Percentiles rank a stretch among this genome's conserved stretches.
phyloP scores from a whole-genome alignment of 257 asterid species.

The Nicotiana benthamiana region DNA sequence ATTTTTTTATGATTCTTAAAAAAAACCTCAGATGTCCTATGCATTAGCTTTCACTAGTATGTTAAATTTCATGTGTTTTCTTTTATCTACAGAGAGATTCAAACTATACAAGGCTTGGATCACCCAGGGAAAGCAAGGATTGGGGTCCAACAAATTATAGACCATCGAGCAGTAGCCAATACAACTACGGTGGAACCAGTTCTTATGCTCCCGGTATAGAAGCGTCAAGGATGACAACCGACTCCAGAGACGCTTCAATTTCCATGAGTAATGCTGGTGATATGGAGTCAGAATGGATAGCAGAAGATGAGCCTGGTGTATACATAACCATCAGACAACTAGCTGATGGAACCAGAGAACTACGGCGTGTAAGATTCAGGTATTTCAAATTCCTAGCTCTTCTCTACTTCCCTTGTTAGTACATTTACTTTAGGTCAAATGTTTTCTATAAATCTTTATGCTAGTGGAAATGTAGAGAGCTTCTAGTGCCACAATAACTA shows the following conservation, averaged over 20 bases:
- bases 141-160: constrained; percentile 68
- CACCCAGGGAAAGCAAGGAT: constrained; percentile 69
- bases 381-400: constrained; percentile 8
- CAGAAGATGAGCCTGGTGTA: constrained; percentile 91
- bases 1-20: background rate
- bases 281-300: constrained; percentile 84
- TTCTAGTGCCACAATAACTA: background rate
- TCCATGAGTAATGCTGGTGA: constrained; percentile 93
- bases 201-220: constrained; percentile 34
- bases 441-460: background rate
- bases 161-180: constrained; percentile 6
- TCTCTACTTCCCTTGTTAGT: background rate
- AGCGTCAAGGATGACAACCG: constrained; percentile 71
- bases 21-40: background rate
- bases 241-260: constrained; percentile 74
- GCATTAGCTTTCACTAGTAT: background rate
- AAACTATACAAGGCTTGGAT: constrained; percentile 63
- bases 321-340: constrained; percentile 85
- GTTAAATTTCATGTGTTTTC: background rate
- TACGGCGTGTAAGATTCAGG: constrained; percentile 97
- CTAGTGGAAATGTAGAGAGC: background rate
- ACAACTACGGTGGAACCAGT: constrained; percentile 3
- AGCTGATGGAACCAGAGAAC: constrained; percentile 84
- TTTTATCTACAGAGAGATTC: constrained; percentile 76
- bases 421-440: background rate